A percentile compares a stretch with the other conserved stretches of the same genome.
Conservation (phyloP, 441 rosid species). For the California macrophylla region DNA sequence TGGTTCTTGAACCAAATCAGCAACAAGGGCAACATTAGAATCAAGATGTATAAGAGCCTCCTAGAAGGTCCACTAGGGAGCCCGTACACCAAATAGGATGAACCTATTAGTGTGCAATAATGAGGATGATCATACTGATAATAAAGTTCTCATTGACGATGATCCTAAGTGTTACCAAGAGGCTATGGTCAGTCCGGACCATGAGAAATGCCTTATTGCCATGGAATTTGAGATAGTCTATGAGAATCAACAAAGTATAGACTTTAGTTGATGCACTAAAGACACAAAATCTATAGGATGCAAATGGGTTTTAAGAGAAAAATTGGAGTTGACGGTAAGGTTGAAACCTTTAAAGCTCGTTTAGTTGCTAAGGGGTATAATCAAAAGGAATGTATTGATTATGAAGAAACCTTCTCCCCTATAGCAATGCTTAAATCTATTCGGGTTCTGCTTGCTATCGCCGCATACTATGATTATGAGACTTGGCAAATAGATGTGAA, state of each 20-base stretch:
- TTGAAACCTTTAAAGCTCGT: not conserved
- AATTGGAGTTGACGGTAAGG: not conserved
- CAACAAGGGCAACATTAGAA: no score
- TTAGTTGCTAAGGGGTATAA: not conserved
- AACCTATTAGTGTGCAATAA: no score
- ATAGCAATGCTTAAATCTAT: not conserved
- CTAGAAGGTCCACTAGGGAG: constrained; percentile 2
- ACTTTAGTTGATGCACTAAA: not conserved
- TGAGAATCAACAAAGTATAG: no score
- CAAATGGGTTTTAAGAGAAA: not conserved
- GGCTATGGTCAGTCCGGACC: no score
- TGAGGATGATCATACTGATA: no score
- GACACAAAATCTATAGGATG: not conserved
- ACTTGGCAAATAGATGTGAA: not conserved
- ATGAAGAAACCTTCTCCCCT: not conserved
- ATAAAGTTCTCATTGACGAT: no score
- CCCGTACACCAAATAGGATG: no score
- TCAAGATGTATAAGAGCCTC: no score
- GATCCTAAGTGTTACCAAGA: no score
- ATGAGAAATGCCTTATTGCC: constrained; percentile 15
- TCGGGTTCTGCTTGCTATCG: not conserved
- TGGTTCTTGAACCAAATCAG: no score
- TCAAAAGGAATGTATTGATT: not conserved
- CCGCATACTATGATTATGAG: not conserved
- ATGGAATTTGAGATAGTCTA: no score